Evolutionary conservation across 371 early-diverging fungal genomes (phyloP), one percentile per base, ranked within the genome.

Genomic region (Capniomyces stellatus): DNA sequence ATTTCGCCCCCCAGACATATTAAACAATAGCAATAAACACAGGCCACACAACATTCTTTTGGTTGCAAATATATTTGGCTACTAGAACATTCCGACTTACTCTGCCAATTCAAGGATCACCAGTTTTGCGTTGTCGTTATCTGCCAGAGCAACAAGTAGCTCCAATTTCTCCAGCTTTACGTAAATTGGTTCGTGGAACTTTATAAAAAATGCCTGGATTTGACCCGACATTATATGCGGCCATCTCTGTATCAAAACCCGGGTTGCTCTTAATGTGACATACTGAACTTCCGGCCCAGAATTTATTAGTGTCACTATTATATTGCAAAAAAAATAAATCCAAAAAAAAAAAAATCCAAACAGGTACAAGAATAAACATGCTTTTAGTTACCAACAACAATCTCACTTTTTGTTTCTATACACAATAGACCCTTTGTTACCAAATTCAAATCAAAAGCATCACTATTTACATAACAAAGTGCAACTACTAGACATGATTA

Each of bases 181-280:
- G 62, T 94, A 96, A 58, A 86, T 87, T 21, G 98, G 97, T 68
- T 98, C 98, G 64, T 96, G 91, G 73, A 92, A 98, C 71, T 94
- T 96, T 71, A 92, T 92, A 63, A 96, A 98, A 70, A 98, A 96
- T 21, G 92, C 88, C 28, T 87, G 80, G 58, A 92, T 84, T 64
- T 95, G 94, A 57, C 85, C 81, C 23, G 75, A 78, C 46, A 96
- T 69, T 12, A 93, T 76, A 28, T 88, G 88, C 3, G 93, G 89
- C 48, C 87, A 76, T 64, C 84, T 83, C 69, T 98, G 94, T 29
- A 95, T 74, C 43, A 98, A 85, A n/a, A 98, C 71, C 56, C 82
- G 75, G 57, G 94, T 95, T 69, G 94, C 96, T 43, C 92, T 83
- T 54, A 98, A 77, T 0, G 92, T 87, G 21, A 96, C 91, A 58